Conservation (phyloP, 2,329 filamentous ascomycete genomes). For the Scleromitrula shiraiana region DNA sequence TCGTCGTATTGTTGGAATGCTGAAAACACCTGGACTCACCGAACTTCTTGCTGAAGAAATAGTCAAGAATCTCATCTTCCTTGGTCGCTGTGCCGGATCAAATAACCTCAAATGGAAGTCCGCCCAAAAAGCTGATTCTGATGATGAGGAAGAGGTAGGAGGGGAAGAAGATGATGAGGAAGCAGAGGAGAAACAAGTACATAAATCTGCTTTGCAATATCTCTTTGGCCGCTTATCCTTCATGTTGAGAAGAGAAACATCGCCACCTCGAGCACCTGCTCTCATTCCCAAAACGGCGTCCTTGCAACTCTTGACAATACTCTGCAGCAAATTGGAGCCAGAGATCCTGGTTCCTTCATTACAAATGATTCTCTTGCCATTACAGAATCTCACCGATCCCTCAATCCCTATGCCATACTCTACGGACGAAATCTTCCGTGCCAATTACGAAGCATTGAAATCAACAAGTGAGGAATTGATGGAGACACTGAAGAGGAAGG, state of each 20-base stretch:
- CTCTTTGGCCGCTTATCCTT: slow-evolving; percentile 72
- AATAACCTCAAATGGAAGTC: slow-evolving; percentile 44
- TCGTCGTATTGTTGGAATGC: slow-evolving; percentile 40
- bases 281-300: slow-evolving; percentile 69
- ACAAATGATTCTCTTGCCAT: slow-evolving; percentile 54
- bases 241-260: slow-evolving; percentile 68
- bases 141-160: slow-evolving; percentile 31
- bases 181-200: slow-evolving; percentile 28
- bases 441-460: slow-evolving; percentile 62
- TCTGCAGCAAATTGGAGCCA: slow-evolving; percentile 53
- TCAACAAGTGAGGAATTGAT: slow-evolving; percentile 69
- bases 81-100: slow-evolving; percentile 57
- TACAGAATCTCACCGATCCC: slow-evolving; percentile 79
- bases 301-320: slow-evolving; percentile 64
- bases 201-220: slow-evolving; percentile 55
- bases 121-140: slow-evolving; percentile 34
- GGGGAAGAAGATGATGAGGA: slow-evolving; percentile 30
- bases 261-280: slow-evolving; percentile 50
- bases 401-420: slow-evolving; percentile 65
- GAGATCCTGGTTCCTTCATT: slow-evolving; percentile 55
- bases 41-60: slow-evolving; percentile 72
- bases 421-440: slow-evolving; percentile 60
- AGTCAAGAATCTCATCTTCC: slow-evolving; percentile 74
- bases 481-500: slow-evolving; percentile 73
- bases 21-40: slow-evolving; percentile 57